These are phyloP conservation scores for Blastobotrys ciferrii DNA, from an alignment of 1,139 yeast genomes.

Conservation along the genomic window DNA sequence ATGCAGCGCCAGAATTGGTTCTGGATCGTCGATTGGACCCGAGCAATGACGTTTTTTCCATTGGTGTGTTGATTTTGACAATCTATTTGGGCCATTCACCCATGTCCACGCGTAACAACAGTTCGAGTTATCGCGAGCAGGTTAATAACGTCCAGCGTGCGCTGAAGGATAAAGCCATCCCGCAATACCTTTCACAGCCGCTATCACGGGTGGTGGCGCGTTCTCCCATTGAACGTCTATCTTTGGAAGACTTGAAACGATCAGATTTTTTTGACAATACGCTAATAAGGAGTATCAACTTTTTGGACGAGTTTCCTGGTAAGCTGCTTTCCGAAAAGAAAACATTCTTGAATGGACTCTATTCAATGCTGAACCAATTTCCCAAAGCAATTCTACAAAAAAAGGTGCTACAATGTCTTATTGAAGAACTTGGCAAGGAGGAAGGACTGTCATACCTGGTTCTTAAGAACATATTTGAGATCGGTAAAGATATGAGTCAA, in stretches of 20 bases:
- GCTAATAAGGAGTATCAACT: constrained; percentile 75
- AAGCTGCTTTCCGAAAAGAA: constrained; percentile 66
- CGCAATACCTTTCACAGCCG: constrained; percentile 32
- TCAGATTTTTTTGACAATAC: constrained; percentile 76
- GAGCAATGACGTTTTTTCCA: constrained; percentile 78
- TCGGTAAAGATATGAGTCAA: constrained; percentile 68
- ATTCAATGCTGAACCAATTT: constrained; percentile 59
- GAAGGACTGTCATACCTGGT: constrained; percentile 53
- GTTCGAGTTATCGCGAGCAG: constrained; percentile 37
- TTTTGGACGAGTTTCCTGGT: constrained; percentile 81
- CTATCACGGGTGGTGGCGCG: constrained; percentile 43
- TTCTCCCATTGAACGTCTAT: constrained; percentile 43
- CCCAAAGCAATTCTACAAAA: constrained; percentile 68
- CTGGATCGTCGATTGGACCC: constrained; percentile 58
- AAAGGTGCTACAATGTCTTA: constrained; percentile 71
- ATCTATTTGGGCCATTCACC: constrained; percentile 49
- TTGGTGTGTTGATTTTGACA: constrained; percentile 71
- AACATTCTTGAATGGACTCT: constrained; percentile 65
- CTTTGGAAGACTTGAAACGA: constrained; percentile 49
- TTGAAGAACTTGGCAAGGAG: constrained; percentile 47
- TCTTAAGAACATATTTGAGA: constrained; percentile 53
- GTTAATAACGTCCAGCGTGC: constrained; percentile 41
- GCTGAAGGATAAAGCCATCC: constrained; percentile 40
- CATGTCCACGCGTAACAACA: constrained; percentile 36
- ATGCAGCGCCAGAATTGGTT: constrained; percentile 72